A percentile compares a stretch with the other conserved stretches of the same genome.
phyloP scores from a whole-genome alignment of 192 early-diverging fungal genomes.

The Podila clonocystis region DNA sequence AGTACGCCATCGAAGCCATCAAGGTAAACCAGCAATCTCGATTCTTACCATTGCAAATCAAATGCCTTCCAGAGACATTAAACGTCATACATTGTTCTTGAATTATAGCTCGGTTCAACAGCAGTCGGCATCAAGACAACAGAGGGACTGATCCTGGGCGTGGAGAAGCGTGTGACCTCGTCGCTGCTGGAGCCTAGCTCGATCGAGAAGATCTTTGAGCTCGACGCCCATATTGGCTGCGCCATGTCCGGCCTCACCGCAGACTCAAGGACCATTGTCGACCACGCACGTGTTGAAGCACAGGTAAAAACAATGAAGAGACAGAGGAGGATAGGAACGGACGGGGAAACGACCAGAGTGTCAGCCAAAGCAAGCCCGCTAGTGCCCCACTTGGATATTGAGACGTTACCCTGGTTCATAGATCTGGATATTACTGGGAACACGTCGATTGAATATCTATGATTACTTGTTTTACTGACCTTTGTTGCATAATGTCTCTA shows the following conservation, averaged over 20 bases:
- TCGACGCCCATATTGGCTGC: slow-evolving; percentile 94
- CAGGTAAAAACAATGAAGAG: slow-evolving; percentile 71
- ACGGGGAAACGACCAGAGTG: too few species aligned
- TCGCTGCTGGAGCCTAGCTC: slow-evolving; percentile 91
- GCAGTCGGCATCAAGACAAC: slow-evolving; percentile 98
- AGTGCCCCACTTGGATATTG: too few species aligned
- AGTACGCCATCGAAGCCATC: slow-evolving; percentile 99
- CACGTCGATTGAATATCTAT: neutral
- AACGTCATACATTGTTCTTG: neutral
- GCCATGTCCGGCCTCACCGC: slow-evolving; percentile 98
- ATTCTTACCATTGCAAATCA: neutral
- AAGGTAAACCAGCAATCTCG: slow-evolving; percentile 71
- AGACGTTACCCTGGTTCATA: too few species aligned
- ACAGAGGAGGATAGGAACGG: too few species aligned
- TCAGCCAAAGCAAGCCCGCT: too few species aligned
- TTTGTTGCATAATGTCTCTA: neutral
- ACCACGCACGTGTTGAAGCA: slow-evolving; percentile 95
- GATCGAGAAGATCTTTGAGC: slow-evolving; percentile 98
- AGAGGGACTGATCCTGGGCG: slow-evolving; percentile 93
- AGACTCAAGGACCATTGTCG: slow-evolving; percentile 98
- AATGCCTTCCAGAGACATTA: neutral
- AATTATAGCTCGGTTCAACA: slow-evolving; percentile 87
- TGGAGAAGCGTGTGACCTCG: slow-evolving; percentile 97
- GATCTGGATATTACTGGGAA: too few species aligned
- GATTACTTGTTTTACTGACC: neutral